These are phyloP conservation scores for Leishmania major DNA, from an alignment of 208 protist species.

Conservation along the genomic window DNA sequence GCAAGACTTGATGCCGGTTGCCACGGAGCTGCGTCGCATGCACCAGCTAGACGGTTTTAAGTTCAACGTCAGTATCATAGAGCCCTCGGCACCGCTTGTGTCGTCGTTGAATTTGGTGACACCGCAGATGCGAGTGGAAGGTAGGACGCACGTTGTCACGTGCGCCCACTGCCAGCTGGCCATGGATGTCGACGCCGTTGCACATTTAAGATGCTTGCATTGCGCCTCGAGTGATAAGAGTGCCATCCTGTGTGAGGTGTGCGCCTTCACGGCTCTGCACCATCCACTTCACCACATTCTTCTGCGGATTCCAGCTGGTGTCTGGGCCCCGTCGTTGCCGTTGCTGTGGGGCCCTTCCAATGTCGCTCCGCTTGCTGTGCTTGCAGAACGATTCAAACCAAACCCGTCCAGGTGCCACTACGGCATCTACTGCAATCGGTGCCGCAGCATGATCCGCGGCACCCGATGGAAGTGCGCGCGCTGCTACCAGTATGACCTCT, in stretches of 20 bases:
- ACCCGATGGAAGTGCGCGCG: constrained; percentile 83
- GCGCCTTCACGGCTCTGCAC: constrained; percentile 20
- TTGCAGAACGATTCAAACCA: constrained; percentile 42
- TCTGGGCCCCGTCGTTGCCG: constrained; percentile 26
- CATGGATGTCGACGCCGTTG: constrained; percentile 48
- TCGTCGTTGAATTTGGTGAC: constrained; percentile 60
- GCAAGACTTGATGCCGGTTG: constrained; percentile 15
- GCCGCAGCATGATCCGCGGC: constrained; percentile 53
- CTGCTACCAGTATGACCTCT: constrained; percentile 85
- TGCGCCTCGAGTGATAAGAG: constrained; percentile 34
- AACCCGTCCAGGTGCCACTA: constrained; percentile 53
- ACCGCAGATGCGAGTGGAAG: constrained; percentile 46
- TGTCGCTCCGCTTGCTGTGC: constrained; percentile 52
- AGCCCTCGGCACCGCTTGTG: constrained; percentile 52
- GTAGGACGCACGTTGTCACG: constrained; percentile 37
- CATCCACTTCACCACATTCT: constrained; percentile 75
- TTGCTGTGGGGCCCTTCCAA: constrained; percentile 87
- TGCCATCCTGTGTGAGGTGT: constrained; percentile 31
- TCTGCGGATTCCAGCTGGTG: constrained; percentile 48
- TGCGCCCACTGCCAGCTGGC: constrained; percentile 55
- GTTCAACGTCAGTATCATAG: constrained; percentile 58
- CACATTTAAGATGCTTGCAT: constrained; percentile 81
- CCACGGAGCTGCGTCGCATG: constrained; percentile 27
- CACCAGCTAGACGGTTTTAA: constrained; percentile 46
- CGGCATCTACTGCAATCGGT: constrained; percentile 81